These are phyloP conservation scores for Straminergon stramineum DNA, from an alignment of 225 moss, liverwort and hornwort species.

Conservation along the genomic window DNA sequence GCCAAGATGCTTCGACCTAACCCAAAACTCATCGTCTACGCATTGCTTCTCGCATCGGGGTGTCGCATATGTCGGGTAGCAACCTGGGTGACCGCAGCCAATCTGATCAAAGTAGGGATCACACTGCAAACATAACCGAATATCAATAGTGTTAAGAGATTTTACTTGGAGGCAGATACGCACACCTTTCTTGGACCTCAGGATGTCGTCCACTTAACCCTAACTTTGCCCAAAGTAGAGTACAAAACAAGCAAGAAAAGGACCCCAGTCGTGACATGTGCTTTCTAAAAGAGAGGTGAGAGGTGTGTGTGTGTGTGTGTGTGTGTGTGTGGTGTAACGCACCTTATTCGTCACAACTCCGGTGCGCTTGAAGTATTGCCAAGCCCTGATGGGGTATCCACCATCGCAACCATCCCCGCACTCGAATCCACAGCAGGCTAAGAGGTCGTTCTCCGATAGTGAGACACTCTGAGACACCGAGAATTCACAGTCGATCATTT, in stretches of 20 bases:
- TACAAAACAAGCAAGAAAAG: neutral
- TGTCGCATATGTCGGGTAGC: constrained; percentile 57
- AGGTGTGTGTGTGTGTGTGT: no score
- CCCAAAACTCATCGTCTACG: constrained; percentile 80
- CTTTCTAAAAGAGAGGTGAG: neutral
- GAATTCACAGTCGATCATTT: neutral
- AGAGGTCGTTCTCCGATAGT: constrained; percentile 89
- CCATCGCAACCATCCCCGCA: constrained; percentile 91
- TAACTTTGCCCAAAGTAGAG: neutral
- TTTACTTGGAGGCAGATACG: neutral
- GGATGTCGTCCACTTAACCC: neutral
- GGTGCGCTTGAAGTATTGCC: constrained; percentile 96
- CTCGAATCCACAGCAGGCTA: constrained; percentile 92
- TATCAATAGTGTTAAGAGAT: neutral
- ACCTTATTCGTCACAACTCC: constrained; percentile 77
- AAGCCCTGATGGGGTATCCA: constrained; percentile 81
- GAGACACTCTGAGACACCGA: constrained; percentile 58
- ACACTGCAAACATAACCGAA: constrained; percentile 27
- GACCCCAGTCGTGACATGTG: neutral
- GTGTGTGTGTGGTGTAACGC: neutral
- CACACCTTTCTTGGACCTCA: neutral
- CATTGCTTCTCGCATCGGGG: constrained; percentile 68
- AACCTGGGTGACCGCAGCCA: constrained; percentile 89
- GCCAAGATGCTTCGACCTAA: constrained; percentile 69
- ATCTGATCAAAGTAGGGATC: constrained; percentile 81